phyloP scores from a whole-genome alignment of 768 basidiomycete species.

The Rhodotorula toruloides region DNA sequence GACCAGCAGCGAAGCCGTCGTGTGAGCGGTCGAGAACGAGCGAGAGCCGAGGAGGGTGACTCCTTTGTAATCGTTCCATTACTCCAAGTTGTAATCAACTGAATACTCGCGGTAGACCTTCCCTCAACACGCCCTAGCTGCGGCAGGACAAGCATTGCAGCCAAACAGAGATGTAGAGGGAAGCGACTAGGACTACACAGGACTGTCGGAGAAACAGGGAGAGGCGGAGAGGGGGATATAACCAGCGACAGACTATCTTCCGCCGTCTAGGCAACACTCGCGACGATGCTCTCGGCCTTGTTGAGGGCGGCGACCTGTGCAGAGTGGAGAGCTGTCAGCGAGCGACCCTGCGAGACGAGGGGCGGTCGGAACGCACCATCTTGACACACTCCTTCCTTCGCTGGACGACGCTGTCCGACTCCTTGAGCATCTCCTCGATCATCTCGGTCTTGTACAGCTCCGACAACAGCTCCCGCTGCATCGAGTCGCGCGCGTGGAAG shows the following conservation, averaged over 20 bases:
- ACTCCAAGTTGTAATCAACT: too few species aligned
- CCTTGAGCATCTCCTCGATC: constrained; percentile 88
- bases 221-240: neutral
- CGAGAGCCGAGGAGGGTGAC: too few species aligned
- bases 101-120: too few species aligned
- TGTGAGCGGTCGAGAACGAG: too few species aligned
- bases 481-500: constrained; percentile 83
- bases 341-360: too few species aligned
- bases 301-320: constrained; percentile 71
- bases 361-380: constrained; percentile 54
- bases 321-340: neutral
- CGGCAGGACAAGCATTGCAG: too few species aligned
- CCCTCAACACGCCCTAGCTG: too few species aligned
- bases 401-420: constrained; percentile 76
- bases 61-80: too few species aligned
- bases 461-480: constrained; percentile 88
- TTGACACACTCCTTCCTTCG: constrained; percentile 88
- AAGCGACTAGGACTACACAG: neutral
- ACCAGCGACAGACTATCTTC: neutral
- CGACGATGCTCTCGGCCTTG: constrained; percentile 87
- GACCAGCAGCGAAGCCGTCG: too few species aligned
- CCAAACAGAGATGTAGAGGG: too few species aligned
- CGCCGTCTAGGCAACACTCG: constrained; percentile 11
- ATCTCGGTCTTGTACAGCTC: constrained; percentile 97
- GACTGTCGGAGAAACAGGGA: neutral